Conservation (phyloP, 2,329 filamentous ascomycete species). For the Parafenestella ontariensis region DNA sequence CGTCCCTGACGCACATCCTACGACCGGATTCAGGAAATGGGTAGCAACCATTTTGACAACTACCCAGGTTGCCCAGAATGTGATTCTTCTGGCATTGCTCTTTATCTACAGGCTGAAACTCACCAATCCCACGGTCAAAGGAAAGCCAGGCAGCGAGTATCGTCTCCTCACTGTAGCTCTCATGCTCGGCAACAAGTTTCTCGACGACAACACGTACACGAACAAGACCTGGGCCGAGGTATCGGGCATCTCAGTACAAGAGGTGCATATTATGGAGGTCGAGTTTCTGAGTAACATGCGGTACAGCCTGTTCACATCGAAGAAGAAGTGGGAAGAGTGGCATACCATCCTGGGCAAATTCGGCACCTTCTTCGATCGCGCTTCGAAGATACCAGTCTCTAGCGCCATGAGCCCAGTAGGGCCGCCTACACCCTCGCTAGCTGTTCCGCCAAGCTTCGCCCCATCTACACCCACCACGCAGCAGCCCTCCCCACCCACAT, state of each 20-base stretch:
- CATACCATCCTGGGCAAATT: conserved; percentile 83
- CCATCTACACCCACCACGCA: conserved; percentile 61
- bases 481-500: conserved; percentile 59
- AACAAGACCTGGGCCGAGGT: conserved; percentile 99
- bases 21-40: conserved; percentile 88
- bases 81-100: conserved; percentile 85
- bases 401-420: conserved; percentile 45
- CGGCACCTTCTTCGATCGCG: conserved; percentile 79
- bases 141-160: conserved; percentile 92
- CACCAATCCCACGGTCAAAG: conserved; percentile 86
- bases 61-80: conserved; percentile 95
- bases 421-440: conserved; percentile 43
- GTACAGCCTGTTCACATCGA: conserved; percentile 87
- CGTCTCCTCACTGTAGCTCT: conserved; percentile 89
- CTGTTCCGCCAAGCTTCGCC: conserved; percentile 52
- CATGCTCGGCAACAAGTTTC: conserved; percentile 98
- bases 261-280: conserved; percentile 99
- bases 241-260: conserved; percentile 88
- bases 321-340: conserved; percentile 87
- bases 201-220: conserved; percentile 98
- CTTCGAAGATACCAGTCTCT: conserved; percentile 58
- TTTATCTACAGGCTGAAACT: conserved; percentile 95
- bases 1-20: conserved; percentile 75
- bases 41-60: conserved; percentile 88
- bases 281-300: conserved; percentile 99